Conservation (phyloP, 2,329 filamentous ascomycete species). For the Fusarium verrucosum region DNA sequence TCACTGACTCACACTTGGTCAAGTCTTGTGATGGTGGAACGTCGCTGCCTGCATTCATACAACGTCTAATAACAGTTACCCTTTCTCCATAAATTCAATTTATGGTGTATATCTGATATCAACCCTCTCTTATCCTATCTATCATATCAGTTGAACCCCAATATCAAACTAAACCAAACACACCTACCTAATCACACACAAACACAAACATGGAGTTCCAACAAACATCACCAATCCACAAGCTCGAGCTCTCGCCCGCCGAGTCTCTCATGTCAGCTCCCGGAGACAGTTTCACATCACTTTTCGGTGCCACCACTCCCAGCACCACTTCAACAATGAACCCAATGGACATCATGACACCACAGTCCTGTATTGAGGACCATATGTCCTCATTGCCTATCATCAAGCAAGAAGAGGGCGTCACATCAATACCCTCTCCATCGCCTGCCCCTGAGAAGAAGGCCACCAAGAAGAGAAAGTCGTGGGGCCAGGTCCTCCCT, state of each 20-base stretch:
- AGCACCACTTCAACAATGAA: slow-evolving; percentile 51
- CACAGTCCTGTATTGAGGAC: slow-evolving; percentile 52
- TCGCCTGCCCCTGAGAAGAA: slow-evolving; percentile 66
- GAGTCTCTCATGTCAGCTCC: slow-evolving; percentile 64
- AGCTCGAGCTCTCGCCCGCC: slow-evolving; percentile 63
- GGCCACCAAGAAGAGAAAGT: slow-evolving; percentile 91
- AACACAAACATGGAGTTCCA: slow-evolving; percentile 52
- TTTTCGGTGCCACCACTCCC: slow-evolving; percentile 54
- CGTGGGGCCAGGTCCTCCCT: slow-evolving; percentile 96
- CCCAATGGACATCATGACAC: slow-evolving; percentile 61
- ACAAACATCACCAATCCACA: slow-evolving; percentile 56
- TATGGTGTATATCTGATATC: slow-evolving; percentile 12
- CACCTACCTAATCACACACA: slow-evolving; percentile 20
- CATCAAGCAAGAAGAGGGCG: slow-evolving; percentile 31
- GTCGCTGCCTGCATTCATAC: slow-evolving; percentile 26
- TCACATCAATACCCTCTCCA: slow-evolving; percentile 40
- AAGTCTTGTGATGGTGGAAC: slow-evolving; percentile 29
- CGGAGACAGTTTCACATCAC: slow-evolving; percentile 59
- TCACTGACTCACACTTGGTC: slow-evolving; percentile 42
- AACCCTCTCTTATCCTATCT: too few relatives aligned
- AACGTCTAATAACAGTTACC: slow-evolving; percentile 1
- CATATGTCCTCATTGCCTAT: slow-evolving; percentile 13
- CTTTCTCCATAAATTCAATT: slow-evolving; percentile 16
- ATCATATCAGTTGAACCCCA: too few relatives aligned
- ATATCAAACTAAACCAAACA: neutral